Base-by-base conservation (phyloP, 257 asterid genomes). In the Petunia axillaris region DNA sequence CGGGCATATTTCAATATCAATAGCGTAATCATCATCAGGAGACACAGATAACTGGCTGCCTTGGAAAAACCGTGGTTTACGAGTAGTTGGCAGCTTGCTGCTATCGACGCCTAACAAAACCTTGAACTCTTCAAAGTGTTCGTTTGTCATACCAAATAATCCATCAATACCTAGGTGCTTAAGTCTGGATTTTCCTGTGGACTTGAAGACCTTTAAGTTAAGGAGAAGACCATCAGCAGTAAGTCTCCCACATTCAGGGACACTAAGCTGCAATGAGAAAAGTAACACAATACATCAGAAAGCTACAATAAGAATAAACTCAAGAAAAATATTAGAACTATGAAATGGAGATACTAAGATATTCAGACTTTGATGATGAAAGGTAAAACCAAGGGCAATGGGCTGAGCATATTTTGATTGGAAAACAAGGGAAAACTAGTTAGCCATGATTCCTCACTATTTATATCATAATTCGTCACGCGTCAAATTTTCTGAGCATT, bases 1-100 rank as follows among this genome's bases (percentile, higher is more conserved):
- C 0, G 96, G 98, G 86, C 98, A 93, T 64, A 68, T 70, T 82
- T 93, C 98, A 37, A 93, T 75, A 83, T 93, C 98, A n/a, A 95
- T 84, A 8, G 78, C 86, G 6, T 90, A 93, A 3, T 91, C 98
- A 65, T 91, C 93, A 8, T 91, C 95, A 57, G 91, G 64, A 58
- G 97, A 85, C 66, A 91, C 89, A 87, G 87, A 81, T 16, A 87
- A 9, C 76, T 89, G 89, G 11, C 63, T 90, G 4, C 78, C 84
- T 11, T 87, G 79, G 74, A 77, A 80, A 79, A 65, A 91, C 55
- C 94, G 85, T 13, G 88, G 94, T 75, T 90, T 87, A 58, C 76
- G 78, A 82, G 74, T 78, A 48, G 41, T 25, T 35, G 79, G 46
- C 67, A 39, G 81, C 81, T 82, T 84, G 77, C 85, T 83, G 79